Conservation (phyloP, 441 rosid species). For the Dalechampia spathulata region DNA sequence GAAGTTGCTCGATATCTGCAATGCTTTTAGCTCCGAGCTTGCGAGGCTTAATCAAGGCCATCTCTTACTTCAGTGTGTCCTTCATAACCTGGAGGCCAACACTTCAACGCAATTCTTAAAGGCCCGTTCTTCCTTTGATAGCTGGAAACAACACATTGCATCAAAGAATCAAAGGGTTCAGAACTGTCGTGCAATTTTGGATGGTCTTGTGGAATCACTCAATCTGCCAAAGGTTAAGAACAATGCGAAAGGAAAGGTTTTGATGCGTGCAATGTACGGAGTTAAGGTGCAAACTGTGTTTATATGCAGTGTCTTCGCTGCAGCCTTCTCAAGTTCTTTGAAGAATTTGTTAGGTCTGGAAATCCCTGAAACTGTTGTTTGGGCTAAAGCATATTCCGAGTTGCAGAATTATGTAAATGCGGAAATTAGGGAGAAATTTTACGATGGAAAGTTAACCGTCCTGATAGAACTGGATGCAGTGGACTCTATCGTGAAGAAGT, state of each 20-base stretch:
- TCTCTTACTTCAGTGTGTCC: slow-evolving; percentile 64
- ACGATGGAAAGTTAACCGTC: slow-evolving; percentile 29
- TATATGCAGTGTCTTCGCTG: slow-evolving; percentile 58
- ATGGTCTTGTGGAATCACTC: slow-evolving; percentile 42
- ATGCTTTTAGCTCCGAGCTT: slow-evolving; percentile 69
- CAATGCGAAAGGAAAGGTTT: slow-evolving; percentile 75
- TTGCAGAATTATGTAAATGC: slow-evolving; percentile 50
- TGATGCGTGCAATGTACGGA: slow-evolving; percentile 82
- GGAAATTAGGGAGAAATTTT: slow-evolving; percentile 33
- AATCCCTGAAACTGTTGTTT: slow-evolving; percentile 39
- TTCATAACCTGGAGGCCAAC: slow-evolving; percentile 58
- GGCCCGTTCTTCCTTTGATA: slow-evolving; percentile 54
- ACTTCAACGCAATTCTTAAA: slow-evolving; percentile 34
- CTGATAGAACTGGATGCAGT: slow-evolving; percentile 66
- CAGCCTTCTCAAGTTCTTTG: slow-evolving; percentile 68
- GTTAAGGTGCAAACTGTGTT: slow-evolving; percentile 80
- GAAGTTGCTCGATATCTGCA: slow-evolving; percentile 79
- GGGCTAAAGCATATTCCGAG: slow-evolving; percentile 52
- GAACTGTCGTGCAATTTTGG: slow-evolving; percentile 46
- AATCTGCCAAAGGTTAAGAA: slow-evolving; percentile 83
- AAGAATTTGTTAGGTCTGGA: slow-evolving; percentile 39
- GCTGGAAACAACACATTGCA: slow-evolving; percentile 58
- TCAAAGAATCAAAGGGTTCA: slow-evolving; percentile 60
- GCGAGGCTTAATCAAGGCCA: slow-evolving; percentile 75
- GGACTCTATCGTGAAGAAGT: slow-evolving; percentile 35